A percentile compares a stretch with the other conserved stretches of the same genome.
Conservation (phyloP, 192 early-diverging fungal species). For the Gryganskiella cystojenkinii region DNA sequence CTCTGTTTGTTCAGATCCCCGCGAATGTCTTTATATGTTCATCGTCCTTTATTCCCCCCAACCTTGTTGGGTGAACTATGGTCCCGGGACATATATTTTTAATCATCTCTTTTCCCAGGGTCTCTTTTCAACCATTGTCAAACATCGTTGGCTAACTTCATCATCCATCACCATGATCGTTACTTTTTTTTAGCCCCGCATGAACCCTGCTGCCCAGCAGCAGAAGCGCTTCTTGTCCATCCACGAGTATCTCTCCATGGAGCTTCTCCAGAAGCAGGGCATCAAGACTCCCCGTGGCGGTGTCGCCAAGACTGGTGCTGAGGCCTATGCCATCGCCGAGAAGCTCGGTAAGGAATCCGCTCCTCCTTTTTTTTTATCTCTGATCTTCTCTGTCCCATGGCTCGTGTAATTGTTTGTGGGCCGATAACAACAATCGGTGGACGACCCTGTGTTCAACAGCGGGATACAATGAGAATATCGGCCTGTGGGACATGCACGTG, state of each 20-base stretch:
- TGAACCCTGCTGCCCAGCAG: constrained; percentile 51
- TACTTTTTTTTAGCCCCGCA: constrained; percentile 23
- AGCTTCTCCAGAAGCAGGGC: constrained; percentile 90
- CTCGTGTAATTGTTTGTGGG: background rate
- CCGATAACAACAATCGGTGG: background rate
- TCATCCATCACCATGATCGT: background rate
- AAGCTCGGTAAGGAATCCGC: constrained; percentile 83
- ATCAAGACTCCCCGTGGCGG: constrained; percentile 89
- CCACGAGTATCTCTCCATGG: constrained; percentile 97
- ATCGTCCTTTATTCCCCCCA: constrained; percentile 1
- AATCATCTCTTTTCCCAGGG: background rate
- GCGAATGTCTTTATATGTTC: constrained; percentile 32
- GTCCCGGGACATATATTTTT: background rate
- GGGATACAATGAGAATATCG: background rate
- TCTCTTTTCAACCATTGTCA: background rate
- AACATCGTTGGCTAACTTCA: background rate
- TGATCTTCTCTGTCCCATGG: too few species aligned
- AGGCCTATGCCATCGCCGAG: constrained; percentile 90
- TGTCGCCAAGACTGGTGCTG: constrained; percentile 87
- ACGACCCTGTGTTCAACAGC: background rate
- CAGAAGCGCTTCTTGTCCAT: constrained; percentile 93
- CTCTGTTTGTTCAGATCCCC: constrained; percentile 13
- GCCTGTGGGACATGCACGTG: constrained; percentile 2
- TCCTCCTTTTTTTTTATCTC: too few species aligned
- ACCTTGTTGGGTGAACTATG: constrained; percentile 12